Evolutionary conservation across 1,139 yeast species (phyloP), one percentile per base, ranked within the genome.

Genomic region (Hemisphaericaspora xylanilytica): DNA sequence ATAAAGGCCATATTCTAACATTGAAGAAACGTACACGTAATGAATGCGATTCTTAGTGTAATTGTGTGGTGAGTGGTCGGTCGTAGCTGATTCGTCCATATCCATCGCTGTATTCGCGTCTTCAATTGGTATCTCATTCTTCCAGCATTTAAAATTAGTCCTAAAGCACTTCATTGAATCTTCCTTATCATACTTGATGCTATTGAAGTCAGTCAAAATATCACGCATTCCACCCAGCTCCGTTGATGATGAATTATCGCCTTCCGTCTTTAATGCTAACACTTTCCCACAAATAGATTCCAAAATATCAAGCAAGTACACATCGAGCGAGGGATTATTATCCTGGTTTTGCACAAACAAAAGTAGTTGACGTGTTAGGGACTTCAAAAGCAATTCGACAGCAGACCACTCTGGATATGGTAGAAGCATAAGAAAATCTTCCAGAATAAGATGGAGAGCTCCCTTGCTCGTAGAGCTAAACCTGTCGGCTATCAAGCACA

Each of bases 381-480:
- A 36, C 6, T 31, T 18, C 16, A 45, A 32, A 2, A 47, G 20
- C 11, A 36, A 32, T 10, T 78, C 85, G 0, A 81, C 66, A 0
- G 77, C 76, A 0, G 86, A 69, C 78, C 83, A 85, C 41, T 79
- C 82, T 0, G 88, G 85, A 12, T 56, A 58, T 3, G 63, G 55
- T 3, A 83, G 50, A 39, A 83, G 59, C 0, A 52, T 48, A 5
- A 78, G 44, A 24, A 85, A 59, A 50, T 86, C 95, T 30, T 74
- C 76, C 2, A 81, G 49, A 22, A 82, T 63, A 10, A 70, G 49
- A 28, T 81, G 85, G 30, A 84, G 53, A 70, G 50, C 21, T 58
- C 62, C 32, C 70, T 74, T 18, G 56, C 58, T n/a, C 5, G 36
- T 20, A 5, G 35, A 9, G 13, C 31, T 35, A 24, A 30, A 33